Conservation (phyloP, 2,329 filamentous ascomycete genomes). For the Talaromyces funiculosus region DNA sequence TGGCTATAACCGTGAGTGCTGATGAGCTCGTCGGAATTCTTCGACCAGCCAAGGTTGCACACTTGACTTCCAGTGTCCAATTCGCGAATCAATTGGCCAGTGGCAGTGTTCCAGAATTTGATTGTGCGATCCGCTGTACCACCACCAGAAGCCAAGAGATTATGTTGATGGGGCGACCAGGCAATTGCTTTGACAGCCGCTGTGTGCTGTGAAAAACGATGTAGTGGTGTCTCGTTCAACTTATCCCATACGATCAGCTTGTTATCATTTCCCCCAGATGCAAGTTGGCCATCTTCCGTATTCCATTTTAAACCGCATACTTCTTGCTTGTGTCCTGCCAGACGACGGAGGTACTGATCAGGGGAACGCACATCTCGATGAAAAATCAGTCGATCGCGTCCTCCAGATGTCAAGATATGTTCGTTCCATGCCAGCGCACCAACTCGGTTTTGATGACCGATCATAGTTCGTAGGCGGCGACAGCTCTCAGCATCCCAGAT, state of each 20-base stretch:
- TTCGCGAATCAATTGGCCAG: conserved; percentile 74
- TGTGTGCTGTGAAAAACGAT: conserved; percentile 90
- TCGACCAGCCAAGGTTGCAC: conserved; percentile 97
- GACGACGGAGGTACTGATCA: conserved; percentile 79
- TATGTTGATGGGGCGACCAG: conserved; percentile 94
- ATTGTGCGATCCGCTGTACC: conserved; percentile 94
- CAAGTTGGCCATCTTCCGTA: conserved; percentile 87
- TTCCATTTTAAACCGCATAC: conserved; percentile 98
- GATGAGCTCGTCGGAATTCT: conserved; percentile 96
- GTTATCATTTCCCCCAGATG: conserved; percentile 96
- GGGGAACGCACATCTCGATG: conserved; percentile 92
- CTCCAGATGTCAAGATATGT: conserved; percentile 93
- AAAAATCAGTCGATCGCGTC: conserved; percentile 85
- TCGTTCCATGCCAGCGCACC: conserved; percentile 96
- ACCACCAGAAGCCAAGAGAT: conserved; percentile 88
- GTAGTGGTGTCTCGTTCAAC: conserved; percentile 81
- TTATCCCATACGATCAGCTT: conserved; percentile 99
- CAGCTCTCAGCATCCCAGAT: conserved; percentile 94
- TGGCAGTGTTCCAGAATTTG: conserved; percentile 94
- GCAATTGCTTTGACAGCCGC: conserved; percentile 96
- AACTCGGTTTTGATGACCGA: conserved; percentile 86
- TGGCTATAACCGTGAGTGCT: conserved; percentile 96
- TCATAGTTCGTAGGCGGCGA: conserved; percentile 87
- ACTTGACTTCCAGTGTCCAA: conserved; percentile 97
- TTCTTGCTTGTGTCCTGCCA: conserved; percentile 95